phyloP scores from a whole-genome alignment of 2,329 filamentous ascomycete species.

The Clarireedia monteithiana region DNA sequence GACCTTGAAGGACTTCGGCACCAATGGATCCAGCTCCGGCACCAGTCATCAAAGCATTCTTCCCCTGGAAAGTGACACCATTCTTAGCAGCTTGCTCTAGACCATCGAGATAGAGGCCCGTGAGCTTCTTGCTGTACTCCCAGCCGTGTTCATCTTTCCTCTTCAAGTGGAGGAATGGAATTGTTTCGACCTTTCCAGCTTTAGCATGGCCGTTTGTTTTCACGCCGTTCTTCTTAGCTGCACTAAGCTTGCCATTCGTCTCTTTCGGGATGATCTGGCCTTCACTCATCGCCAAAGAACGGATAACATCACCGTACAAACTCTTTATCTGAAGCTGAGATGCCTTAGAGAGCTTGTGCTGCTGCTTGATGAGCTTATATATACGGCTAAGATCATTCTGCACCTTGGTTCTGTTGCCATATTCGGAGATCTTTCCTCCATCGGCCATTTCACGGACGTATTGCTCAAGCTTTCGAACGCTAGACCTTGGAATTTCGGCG shows the following conservation, averaged over 20 bases:
- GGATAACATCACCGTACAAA: constrained; percentile 88
- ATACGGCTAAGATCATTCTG: constrained; percentile 92
- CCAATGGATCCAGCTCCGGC: constrained; percentile 96
- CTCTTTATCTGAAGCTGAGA: constrained; percentile 95
- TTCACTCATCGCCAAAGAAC: constrained; percentile 95
- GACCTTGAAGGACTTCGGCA: constrained; percentile 88
- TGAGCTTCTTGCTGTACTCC: constrained; percentile 99
- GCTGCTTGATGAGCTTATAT: constrained; percentile 97
- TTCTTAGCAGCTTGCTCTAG: constrained; percentile 80
- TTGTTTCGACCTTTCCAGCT: constrained; percentile 86
- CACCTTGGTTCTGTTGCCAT: constrained; percentile 96
- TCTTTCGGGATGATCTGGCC: constrained; percentile 92
- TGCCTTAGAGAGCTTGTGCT: constrained; percentile 94
- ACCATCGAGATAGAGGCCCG: constrained; percentile 84
- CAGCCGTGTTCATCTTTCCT: constrained; percentile 88
- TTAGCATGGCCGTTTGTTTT: constrained; percentile 51
- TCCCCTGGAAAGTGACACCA: constrained; percentile 87
- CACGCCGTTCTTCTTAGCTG: constrained; percentile 47
- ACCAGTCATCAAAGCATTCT: constrained; percentile 96
- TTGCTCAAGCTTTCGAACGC: constrained; percentile 93
- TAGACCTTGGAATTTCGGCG: constrained; percentile 75
- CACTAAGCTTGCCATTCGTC: constrained; percentile 44
- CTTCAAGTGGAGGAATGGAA: constrained; percentile 96
- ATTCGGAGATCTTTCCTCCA: constrained; percentile 96
- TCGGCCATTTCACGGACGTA: constrained; percentile 99